A percentile compares a stretch with the other conserved stretches of the same genome.
Conservation (phyloP, 2,329 filamentous ascomycete species). For the Stachybotrys echinatus region DNA sequence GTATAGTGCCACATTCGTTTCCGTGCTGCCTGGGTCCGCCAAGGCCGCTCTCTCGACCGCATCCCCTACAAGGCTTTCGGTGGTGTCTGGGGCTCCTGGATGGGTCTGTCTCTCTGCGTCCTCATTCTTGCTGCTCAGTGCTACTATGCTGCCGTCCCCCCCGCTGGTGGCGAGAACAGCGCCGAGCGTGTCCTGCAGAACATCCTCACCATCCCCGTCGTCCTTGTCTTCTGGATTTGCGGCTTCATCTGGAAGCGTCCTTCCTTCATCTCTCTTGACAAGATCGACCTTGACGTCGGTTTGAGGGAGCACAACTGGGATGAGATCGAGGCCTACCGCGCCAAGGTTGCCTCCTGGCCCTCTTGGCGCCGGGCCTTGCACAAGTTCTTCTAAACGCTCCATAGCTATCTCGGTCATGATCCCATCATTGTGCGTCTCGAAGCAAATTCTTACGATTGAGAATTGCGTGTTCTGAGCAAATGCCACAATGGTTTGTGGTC, state of each 20-base stretch:
- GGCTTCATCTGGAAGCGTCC: conserved; percentile 62
- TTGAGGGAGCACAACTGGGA: conserved; percentile 62
- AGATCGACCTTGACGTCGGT: conserved; percentile 65
- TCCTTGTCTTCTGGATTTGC: conserved; percentile 46
- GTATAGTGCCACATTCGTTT: conserved; percentile 53
- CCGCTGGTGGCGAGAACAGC: conserved; percentile 22
- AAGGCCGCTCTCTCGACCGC: conserved; percentile 57
- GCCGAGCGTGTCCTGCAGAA: conserved; percentile 48
- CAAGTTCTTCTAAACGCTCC: conserved; percentile 27
- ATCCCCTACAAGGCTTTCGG: conserved; percentile 57
- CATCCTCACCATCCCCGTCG: conserved; percentile 48
- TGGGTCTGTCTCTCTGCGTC: conserved; percentile 53
- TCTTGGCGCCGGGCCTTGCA: conserved; percentile 34
- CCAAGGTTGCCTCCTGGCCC: conserved; percentile 41
- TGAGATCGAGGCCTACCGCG: conserved; percentile 48
- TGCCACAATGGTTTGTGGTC: no score
- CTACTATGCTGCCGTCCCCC: conserved; percentile 41
- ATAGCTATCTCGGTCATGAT: no score
- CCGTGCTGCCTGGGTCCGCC: conserved; percentile 51
- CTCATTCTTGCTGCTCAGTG: conserved; percentile 48
- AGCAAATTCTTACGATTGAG: no score
- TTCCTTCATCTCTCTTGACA: conserved; percentile 49
- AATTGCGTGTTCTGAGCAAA: no score
- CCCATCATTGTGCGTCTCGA: no score
- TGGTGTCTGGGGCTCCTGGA: conserved; percentile 57